Base-by-base conservation (phyloP, 768 basidiomycete species). In the Amanita exitialis region DNA sequence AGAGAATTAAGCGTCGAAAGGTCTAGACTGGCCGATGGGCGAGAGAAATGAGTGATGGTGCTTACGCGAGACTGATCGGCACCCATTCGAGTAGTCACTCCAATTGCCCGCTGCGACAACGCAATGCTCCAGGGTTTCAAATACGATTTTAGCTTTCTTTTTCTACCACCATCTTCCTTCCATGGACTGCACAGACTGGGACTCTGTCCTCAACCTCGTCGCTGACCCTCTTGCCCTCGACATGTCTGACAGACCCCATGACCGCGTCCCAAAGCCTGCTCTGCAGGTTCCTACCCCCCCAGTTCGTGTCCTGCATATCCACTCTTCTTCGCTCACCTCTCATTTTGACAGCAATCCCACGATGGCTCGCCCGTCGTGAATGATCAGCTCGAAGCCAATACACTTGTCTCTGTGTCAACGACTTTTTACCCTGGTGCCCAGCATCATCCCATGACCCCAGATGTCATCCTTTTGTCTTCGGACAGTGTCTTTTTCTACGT, bases 401-500 rank as follows among this genome's bases (percentile, higher is more conserved):
- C 72, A 2, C 67, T 73, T 47, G 82, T 90, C 51, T 87, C 87
- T 1, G 80, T 91, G 32, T 90, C 87, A 13, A 91, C 89, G 23
- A 86, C 86, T 0, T 91, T 90, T 66, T 82, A 77, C 59, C 86
- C 88, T 2, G 80, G 77, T 34, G 79, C 84, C 3, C 76, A 79
- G 53, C 74, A 76, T 54, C 70, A 77, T 32, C 58, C 75, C 0
- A 62, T 73, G n/a, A 70, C 73, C 1, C 79, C 84, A 1, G 83
- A 91, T 61, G 57, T 80, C 39, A 72, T 84, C 57, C 66, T 89
- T 45, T 67, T 89, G 49, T 82, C 86, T 2, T 73, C 79, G 25
- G 90, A 92, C 59, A 75, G 77, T 15, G 86, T 92, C 36, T 88
- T 89, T 65, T 92, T 92, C 73, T 90, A 90, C 59, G 82, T 83